These are phyloP conservation scores for Sclerotinia glacialis DNA, from an alignment of 2,329 filamentous ascomycete genomes.

Conservation along the genomic window DNA sequence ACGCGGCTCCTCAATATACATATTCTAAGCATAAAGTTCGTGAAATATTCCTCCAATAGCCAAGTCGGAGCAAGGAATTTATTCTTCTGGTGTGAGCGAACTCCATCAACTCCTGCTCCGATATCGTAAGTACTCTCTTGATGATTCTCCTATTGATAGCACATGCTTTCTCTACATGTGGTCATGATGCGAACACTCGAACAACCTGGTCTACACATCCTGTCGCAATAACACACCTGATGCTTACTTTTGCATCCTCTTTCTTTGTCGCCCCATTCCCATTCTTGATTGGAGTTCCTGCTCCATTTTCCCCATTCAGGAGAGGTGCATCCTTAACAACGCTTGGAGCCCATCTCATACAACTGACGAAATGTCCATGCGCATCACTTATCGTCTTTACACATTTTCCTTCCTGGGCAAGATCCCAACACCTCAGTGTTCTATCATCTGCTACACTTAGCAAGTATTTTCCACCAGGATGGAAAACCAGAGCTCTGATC, in stretches of 20 bases:
- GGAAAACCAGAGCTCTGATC: constrained; percentile 82
- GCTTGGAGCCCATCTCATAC: constrained; percentile 82
- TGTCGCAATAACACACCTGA: constrained; percentile 82
- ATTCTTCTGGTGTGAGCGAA: constrained; percentile 19
- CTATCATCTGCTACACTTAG: constrained; percentile 87
- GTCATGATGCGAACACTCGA: constrained; percentile 65
- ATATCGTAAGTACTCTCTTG: constrained; percentile 2
- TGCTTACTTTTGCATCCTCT: constrained; percentile 56
- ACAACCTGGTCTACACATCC: constrained; percentile 81
- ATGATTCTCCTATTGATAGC: constrained; percentile 16
- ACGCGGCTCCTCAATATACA: background rate
- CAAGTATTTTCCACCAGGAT: constrained; percentile 88
- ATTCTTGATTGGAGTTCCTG: constrained; percentile 11
- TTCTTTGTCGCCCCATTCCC: constrained; percentile 49
- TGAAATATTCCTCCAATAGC: constrained; percentile 19
- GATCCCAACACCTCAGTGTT: constrained; percentile 89
- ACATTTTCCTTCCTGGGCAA: constrained; percentile 84
- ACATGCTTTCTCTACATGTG: constrained; percentile 14
- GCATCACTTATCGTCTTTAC: constrained; percentile 76
- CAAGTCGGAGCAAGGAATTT: constrained; percentile 16
- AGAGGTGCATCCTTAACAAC: constrained; percentile 58
- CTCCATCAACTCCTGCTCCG: constrained; percentile 15
- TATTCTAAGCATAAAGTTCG: constrained; percentile 18
- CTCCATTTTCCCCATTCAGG: constrained; percentile 49
- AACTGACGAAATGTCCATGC: constrained; percentile 82